A percentile compares a stretch with the other conserved stretches of the same genome.
Conservation (phyloP, 306 rosid genomes). For the Prunus kanzakura region DNA sequence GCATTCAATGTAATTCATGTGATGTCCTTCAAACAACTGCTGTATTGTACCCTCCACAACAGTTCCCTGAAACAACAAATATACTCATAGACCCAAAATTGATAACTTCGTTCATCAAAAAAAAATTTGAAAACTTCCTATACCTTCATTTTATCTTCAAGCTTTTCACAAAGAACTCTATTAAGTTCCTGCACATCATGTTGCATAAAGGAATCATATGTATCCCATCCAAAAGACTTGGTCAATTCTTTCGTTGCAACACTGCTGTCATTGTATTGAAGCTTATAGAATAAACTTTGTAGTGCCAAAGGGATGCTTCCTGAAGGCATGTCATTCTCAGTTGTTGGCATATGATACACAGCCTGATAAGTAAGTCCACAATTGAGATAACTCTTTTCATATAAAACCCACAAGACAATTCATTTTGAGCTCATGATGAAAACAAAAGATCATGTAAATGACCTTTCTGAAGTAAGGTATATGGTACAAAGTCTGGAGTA, state of each 20-base stretch:
- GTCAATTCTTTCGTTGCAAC: conserved; percentile 93
- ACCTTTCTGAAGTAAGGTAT: conserved; percentile 95
- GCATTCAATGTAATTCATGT: conserved; percentile 94
- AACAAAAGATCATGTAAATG: conserved; percentile 5
- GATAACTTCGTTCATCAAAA: background rate
- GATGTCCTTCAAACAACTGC: conserved; percentile 91
- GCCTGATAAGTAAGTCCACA: conserved; percentile 50
- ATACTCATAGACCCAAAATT: background rate
- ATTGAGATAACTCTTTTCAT: conserved; percentile 22
- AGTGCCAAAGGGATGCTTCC: conserved; percentile 94
- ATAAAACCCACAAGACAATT: conserved; percentile 1
- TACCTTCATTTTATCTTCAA: conserved; percentile 98
- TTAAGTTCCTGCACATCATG: conserved; percentile 98
- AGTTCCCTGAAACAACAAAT: conserved; percentile 65
- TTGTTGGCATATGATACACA: conserved; percentile 95
- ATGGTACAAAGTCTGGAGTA: conserved; percentile 90
- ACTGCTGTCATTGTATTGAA: conserved; percentile 82
- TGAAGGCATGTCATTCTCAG: conserved; percentile 93
- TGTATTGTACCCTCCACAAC: conserved; percentile 97
- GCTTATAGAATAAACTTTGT: conserved; percentile 90
- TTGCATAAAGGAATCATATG: conserved; percentile 92
- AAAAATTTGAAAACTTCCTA: background rate
- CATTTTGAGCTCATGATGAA: conserved; percentile 4
- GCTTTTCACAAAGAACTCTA: conserved; percentile 91
- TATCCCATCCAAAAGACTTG: conserved; percentile 95